Conservation (phyloP, 1,284 basidiomycete species). For the Rhodotorula glutinis region DNA sequence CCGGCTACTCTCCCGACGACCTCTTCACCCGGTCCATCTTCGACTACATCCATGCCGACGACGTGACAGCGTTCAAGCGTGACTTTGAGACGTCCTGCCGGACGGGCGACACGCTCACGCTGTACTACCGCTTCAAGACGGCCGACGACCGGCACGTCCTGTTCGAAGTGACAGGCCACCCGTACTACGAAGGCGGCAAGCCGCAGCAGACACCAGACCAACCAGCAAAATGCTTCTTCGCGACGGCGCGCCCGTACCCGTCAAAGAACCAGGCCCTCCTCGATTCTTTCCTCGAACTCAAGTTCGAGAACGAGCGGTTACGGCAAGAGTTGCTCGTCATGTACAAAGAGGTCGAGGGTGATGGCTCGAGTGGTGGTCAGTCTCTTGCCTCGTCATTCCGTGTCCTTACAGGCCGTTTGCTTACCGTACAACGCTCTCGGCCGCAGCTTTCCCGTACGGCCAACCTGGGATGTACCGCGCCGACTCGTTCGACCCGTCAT, state of each 20-base stretch:
- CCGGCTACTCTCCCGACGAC: constrained; percentile 71
- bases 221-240: constrained; percentile 60
- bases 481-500: constrained; percentile 17
- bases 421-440: not conserved
- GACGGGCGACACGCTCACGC: constrained; percentile 55
- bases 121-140: constrained; percentile 64
- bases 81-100: constrained; percentile 59
- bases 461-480: constrained; percentile 18
- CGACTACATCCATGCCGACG: constrained; percentile 64
- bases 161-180: constrained; percentile 69
- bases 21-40: constrained; percentile 64
- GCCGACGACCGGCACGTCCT: constrained; percentile 54
- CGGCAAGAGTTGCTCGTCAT: constrained; percentile 43
- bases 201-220: not conserved
- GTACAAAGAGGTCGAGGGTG: constrained; percentile 43
- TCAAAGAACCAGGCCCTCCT: constrained; percentile 69
- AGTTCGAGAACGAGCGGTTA: constrained; percentile 69
- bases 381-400: not conserved
- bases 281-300: constrained; percentile 71
- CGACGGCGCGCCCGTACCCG: constrained; percentile 71
- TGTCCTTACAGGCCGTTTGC: not conserved
- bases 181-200: constrained; percentile 53
- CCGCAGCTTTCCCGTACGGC: constrained; percentile 14
- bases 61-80: constrained; percentile 58
- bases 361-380: constrained; percentile 14